Conservation (phyloP, 192 early-diverging fungal species). For the Diversispora eburnea region DNA sequence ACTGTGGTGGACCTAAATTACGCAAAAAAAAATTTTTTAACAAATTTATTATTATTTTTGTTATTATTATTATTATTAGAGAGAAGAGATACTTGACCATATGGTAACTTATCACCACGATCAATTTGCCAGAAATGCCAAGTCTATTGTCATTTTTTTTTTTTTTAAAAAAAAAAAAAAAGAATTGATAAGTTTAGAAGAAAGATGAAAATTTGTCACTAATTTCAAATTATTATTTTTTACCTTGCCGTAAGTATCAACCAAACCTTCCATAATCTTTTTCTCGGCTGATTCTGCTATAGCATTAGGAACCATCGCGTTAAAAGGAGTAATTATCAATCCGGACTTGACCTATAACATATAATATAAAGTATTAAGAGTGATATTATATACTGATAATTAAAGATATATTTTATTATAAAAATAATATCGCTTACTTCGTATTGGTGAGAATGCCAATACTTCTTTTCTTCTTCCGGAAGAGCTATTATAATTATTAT, state of each 20-base stretch:
- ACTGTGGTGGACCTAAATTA: constrained; percentile 40
- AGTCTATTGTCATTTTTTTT: constrained; percentile 26
- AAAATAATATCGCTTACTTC: constrained; percentile 38
- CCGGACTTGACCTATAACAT: constrained; percentile 29
- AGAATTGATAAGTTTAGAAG: not conserved
- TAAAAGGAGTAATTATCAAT: constrained; percentile 34
- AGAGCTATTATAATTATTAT: constrained; percentile 27
- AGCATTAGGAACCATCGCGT: constrained; percentile 31
- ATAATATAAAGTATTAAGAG: not conserved
- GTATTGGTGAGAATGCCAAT: constrained; percentile 58
- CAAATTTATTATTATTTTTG: not conserved
- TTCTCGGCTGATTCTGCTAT: constrained; percentile 32
- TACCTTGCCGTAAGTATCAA: constrained; percentile 45
- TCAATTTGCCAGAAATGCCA: constrained; percentile 56
- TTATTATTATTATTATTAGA: not conserved
- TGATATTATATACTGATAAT: too few relatives aligned
- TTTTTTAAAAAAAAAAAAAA: too few relatives aligned
- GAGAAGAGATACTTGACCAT: constrained; percentile 19
- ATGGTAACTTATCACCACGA: constrained; percentile 40
- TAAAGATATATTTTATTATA: too few relatives aligned
- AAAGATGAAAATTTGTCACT: not conserved
- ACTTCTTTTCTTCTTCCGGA: constrained; percentile 47
- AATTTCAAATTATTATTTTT: not conserved
- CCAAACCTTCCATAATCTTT: constrained; percentile 31
- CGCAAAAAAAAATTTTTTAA: not conserved